These are phyloP conservation scores for Oleoguttula mirabilis DNA, from an alignment of 495 filamentous ascomycete species.

Conservation along the genomic window DNA sequence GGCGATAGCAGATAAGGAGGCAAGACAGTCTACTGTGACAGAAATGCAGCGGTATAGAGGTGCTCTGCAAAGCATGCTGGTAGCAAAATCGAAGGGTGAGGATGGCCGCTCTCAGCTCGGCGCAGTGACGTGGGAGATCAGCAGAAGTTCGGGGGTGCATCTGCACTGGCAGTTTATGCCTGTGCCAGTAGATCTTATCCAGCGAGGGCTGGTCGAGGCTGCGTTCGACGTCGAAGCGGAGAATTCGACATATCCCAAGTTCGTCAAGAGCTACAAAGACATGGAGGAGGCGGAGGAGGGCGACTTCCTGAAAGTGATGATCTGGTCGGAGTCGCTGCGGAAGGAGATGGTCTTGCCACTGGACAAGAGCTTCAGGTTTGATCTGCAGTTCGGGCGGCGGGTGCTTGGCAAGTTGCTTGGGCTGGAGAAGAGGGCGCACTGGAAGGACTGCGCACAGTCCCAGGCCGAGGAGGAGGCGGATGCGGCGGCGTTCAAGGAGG, in stretches of 20 bases:
- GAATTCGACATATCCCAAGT: conserved; percentile 53
- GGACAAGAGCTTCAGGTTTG: conserved; percentile 42
- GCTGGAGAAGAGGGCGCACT: conserved; percentile 59
- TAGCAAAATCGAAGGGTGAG: conserved; percentile 26
- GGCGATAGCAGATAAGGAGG: conserved; percentile 45
- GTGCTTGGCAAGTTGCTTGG: conserved; percentile 81
- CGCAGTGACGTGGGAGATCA: conserved; percentile 84
- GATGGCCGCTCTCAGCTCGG: conserved; percentile 41
- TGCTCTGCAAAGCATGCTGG: conserved; percentile 59
- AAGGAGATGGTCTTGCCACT: conserved; percentile 42
- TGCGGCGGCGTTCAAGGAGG: conserved; percentile 65
- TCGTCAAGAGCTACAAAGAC: conserved; percentile 23
- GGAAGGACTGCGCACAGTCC: conserved; percentile 71
- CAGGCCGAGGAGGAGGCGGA: conserved; percentile 67
- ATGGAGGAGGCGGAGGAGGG: conserved; percentile 36
- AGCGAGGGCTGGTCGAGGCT: conserved; percentile 59
- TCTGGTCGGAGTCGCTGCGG: conserved; percentile 44
- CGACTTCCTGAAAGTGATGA: conserved; percentile 79
- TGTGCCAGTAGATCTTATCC: conserved; percentile 50
- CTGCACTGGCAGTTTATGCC: conserved; percentile 92
- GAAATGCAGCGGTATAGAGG: conserved; percentile 75
- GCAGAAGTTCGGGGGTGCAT: conserved; percentile 64
- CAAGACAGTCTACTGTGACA: conserved; percentile 42
- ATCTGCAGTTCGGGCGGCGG: conserved; percentile 55
- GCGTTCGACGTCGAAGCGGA: conserved; percentile 77